Evolutionary conservation across 805 yeast species (phyloP).

Genomic region (Sugiyamaella valdiviana): DNA sequence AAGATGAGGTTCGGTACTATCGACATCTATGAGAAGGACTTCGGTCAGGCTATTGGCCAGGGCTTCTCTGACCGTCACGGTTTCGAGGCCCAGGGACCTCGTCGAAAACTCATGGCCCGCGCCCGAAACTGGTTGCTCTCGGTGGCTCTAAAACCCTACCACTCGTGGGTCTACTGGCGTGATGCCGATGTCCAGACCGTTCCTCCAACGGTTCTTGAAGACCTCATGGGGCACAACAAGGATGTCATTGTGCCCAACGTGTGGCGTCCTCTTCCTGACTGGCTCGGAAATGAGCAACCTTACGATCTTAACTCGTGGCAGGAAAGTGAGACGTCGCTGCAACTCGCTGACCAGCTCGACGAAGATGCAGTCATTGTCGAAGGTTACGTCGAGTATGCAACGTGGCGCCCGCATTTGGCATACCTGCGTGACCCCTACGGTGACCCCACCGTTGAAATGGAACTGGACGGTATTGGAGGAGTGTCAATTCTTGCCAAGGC

Average conservation of each 20-base stretch:
- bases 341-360: conserved; percentile 47
- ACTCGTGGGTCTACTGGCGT: conserved; percentile 97
- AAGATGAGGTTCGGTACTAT: conserved; percentile 43
- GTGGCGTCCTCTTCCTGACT: conserved; percentile 95
- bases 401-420: conserved; percentile 97
- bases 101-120: conserved; percentile 92
- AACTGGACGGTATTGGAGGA: conserved; percentile 95
- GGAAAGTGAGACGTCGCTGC: conserved; percentile 68
- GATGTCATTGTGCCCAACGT: conserved; percentile 96
- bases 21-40: conserved; percentile 84
- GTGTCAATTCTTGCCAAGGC: conserved; percentile 90
- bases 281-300: conserved; percentile 85
- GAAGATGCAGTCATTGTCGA: conserved; percentile 97
- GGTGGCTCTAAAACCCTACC: conserved; percentile 86
- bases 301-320: conserved; percentile 97
- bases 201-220: conserved; percentile 81
- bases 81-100: conserved; percentile 93
- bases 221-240: conserved; percentile 84
- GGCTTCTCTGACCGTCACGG: conserved; percentile 94
- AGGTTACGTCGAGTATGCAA: conserved; percentile 94
- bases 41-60: conserved; percentile 92
- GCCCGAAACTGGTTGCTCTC: conserved; percentile 93
- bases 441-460: conserved; percentile 80
- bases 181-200: conserved; percentile 96
- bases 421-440: conserved; percentile 93